phyloP scores from a whole-genome alignment of 306 rosid genomes.

The Castanospermum australe region DNA sequence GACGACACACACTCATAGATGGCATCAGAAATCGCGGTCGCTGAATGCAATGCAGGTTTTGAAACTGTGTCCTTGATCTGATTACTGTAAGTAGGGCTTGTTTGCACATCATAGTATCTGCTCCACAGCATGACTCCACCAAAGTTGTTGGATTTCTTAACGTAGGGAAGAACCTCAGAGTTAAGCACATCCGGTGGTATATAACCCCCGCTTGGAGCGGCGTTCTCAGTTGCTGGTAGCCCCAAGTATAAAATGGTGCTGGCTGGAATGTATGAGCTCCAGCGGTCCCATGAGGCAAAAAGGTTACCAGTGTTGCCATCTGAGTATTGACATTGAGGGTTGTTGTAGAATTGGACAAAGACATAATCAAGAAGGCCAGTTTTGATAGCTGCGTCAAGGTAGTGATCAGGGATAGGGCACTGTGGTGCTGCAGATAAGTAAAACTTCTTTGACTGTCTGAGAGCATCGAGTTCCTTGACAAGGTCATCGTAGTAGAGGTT shows the following conservation, averaged over 20 bases:
- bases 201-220: constrained; percentile 44
- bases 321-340: constrained; percentile 36
- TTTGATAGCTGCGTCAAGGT: constrained; percentile 28
- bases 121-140: constrained; percentile 63
- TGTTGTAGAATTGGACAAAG: constrained; percentile 61
- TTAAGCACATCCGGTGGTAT: constrained; percentile 28
- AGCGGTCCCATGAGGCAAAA: constrained; percentile 32
- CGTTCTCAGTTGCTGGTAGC: constrained; percentile 39
- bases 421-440: no score
- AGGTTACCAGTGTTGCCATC: constrained; percentile 16
- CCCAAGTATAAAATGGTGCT: constrained; percentile 37
- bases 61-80: no score
- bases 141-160: constrained; percentile 31
- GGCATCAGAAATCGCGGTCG: no score
- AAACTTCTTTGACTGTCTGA: no score
- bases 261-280: constrained; percentile 26
- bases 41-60: no score
- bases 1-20: no score
- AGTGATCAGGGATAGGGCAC: background rate
- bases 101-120: constrained; percentile 2
- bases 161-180: constrained; percentile 40
- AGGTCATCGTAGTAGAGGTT: no score
- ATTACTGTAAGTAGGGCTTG: no score
- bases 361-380: constrained; percentile 47
- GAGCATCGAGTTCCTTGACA: no score